Base-by-base conservation (phyloP, 2,329 filamentous ascomycete genomes). In the Venturia carpophila region DNA sequence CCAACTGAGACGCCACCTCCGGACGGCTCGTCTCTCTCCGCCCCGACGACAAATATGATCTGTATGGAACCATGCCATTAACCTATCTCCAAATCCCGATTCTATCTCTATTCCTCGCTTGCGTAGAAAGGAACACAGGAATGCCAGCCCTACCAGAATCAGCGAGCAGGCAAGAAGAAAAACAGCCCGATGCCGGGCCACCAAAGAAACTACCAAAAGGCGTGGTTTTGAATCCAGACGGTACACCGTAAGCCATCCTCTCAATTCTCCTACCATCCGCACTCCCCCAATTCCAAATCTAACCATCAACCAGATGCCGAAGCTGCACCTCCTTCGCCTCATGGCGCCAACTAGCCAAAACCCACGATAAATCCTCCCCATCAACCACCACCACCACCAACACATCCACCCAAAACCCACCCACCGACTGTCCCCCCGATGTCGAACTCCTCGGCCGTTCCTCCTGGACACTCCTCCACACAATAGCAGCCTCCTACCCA, bases 381-480 rank as follows among this genome's bases (percentile, higher is more conserved):
- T 69, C 80, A 60, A 10, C 4, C 39, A 78, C 77, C 65, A 69
- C 75, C 19, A 68, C 75, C 17, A 75, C 61, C 68, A 75, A 60
- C 66, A 75, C 34, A 69, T 75, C 60, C 68, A 52, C 10, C 30
- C 47, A 52, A 27, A 27, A 17, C 39, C 64, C 52, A 19, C 69
- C 56, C 27, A 65, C 30, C 7, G 89, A 96, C 76, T 97, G 93
- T 74, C 94, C 94, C 0, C 89, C 94, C 0, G 92, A 97, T 73
- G 91, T 97, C 68, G 91, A 96, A 73, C 78, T 82, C 19, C 86
- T 99, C 5, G 94, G 94, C 61, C 90, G 92, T 68, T 87, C 87
- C 67, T 90, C 91, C 15, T 99, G 94, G 94, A 97, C 92, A 0
- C 83, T 99, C 24, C 85, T 99, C 1, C 94, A 99, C 79, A 88